Conservation (phyloP, 495 filamentous ascomycete species). For the Aspergillus affinis region DNA sequence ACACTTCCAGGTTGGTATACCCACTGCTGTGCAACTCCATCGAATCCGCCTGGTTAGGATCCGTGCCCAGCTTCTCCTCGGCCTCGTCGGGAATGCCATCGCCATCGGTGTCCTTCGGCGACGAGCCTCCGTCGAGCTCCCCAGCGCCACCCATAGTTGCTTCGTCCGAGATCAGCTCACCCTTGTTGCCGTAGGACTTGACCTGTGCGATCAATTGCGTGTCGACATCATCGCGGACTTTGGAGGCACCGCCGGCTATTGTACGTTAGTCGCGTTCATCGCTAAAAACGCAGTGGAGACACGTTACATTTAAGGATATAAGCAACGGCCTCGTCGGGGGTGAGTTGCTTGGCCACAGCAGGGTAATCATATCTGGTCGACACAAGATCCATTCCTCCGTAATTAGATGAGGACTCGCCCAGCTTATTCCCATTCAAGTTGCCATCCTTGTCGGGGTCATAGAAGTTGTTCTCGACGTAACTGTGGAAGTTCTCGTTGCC, state of each 20-base stretch:
- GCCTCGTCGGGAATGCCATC: slow-evolving; percentile 22
- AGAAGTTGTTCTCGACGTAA: slow-evolving; percentile 22
- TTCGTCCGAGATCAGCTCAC: slow-evolving; percentile 19
- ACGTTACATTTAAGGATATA: slow-evolving; percentile 18
- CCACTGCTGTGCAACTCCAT: slow-evolving; percentile 20
- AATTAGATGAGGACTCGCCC: slow-evolving; percentile 10
- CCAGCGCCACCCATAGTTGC: slow-evolving; percentile 15
- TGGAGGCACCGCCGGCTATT: slow-evolving; percentile 17
- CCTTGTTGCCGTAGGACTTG: slow-evolving; percentile 14
- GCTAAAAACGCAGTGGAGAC: neutral
- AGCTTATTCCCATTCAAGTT: slow-evolving; percentile 16
- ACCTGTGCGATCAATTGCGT: slow-evolving; percentile 14
- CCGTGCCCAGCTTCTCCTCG: slow-evolving; percentile 16
- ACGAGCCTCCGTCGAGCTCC: slow-evolving; percentile 11
- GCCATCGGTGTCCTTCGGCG: slow-evolving; percentile 15
- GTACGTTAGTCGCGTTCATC: neutral
- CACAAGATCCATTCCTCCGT: slow-evolving; percentile 20
- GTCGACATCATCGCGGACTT: slow-evolving; percentile 18
- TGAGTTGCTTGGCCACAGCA: slow-evolving; percentile 8
- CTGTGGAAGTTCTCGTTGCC: slow-evolving; percentile 23
- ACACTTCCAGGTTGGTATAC: slow-evolving; percentile 21
- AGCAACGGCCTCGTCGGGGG: slow-evolving; percentile 14
- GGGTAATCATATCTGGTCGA: slow-evolving; percentile 17
- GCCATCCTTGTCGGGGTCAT: slow-evolving; percentile 20
- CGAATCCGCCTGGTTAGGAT: slow-evolving; percentile 15